Evolutionary conservation across 257 asterid genomes (phyloP).

Genomic region (Thymus mandschuricus): DNA sequence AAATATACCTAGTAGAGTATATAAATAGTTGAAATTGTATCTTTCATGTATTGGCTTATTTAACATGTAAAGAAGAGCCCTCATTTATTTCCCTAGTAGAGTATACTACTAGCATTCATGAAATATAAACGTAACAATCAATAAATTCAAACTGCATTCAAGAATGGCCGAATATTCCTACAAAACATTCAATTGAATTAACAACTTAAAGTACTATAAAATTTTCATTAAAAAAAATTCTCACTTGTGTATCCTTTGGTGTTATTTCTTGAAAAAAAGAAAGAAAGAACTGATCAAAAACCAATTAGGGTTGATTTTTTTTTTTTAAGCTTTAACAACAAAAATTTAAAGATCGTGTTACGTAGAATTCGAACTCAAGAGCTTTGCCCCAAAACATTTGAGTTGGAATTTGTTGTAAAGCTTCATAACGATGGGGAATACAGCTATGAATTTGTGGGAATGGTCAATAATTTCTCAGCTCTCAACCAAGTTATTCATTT

Average conservation of each 20-base stretch:
- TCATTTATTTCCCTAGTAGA: conserved; percentile 1
- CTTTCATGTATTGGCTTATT: conserved; percentile 3
- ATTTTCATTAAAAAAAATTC: too few relatives aligned
- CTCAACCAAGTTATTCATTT: not conserved
- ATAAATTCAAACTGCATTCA: conserved; percentile 9
- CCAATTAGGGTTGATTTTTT: too few relatives aligned
- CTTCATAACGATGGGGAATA: not conserved
- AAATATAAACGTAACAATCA: not conserved
- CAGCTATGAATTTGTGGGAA: not conserved
- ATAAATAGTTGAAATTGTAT: too few relatives aligned
- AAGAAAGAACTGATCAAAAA: too few relatives aligned
- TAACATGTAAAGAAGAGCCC: conserved; percentile 22
- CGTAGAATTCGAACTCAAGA: too few relatives aligned
- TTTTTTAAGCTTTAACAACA: too few relatives aligned
- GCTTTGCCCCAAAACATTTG: not conserved
- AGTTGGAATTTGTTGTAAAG: not conserved
- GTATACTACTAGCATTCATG: not conserved
- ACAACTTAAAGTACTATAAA: not conserved
- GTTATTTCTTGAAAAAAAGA: too few relatives aligned
- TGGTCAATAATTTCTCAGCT: not conserved
- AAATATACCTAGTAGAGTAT: not conserved
- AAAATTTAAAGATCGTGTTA: too few relatives aligned
- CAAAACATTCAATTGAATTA: not conserved
- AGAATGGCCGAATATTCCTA: not conserved
- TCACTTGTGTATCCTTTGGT: too few relatives aligned